Evolutionary conservation across 2,329 filamentous ascomycete species (phyloP), one percentile per base, ranked within the genome.

Genomic region (Botrytis deweyae): DNA sequence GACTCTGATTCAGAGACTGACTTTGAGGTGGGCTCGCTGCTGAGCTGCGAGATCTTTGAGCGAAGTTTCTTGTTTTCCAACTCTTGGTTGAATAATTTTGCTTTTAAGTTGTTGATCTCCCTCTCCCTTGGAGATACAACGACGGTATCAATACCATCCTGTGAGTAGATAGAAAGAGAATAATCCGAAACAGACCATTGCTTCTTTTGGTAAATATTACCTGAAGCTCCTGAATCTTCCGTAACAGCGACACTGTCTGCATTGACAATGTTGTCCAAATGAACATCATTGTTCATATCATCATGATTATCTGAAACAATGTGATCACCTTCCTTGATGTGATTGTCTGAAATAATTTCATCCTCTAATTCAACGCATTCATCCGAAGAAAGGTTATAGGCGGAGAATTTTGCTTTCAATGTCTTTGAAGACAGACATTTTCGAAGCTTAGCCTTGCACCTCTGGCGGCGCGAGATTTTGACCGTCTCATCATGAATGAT

Each of bases 151-250:
- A 67, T 55, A 3, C 65, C 46, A 20, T 67, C 46, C n/a, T 67
- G 65, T 55, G 65, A 67, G 36, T 67, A 67, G 46, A 55, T 55
- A 36, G 65, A 67, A 10, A 40, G 22, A 10, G 65, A 67, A 16
- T 40, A 67, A 40, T 55, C 8, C n/a, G 65, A 67, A n/a, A 5
- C 20, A 20, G 65, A 49, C 33, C 36, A 67, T 36, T 40, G 38
- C 5, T 55, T 67, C 25, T 40, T n/a, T 55, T 67, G 65, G 33
- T 52, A 55, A 36, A 67, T 4, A 8, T 29, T 29, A 36, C 52
- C 22, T 40, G 61, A 29, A 58, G 52, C 52, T 29, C 6, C 52
- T 14, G 14, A 58, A 9, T 18, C 8, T 5, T 29, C n/a, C 2
- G n/a, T 4, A 18, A 29, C n/a, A 29, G n/a, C 3, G 52, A 58